Evolutionary conservation across 345 rosid genomes (phyloP), one percentile per base, ranked within the genome.

Genomic region (Gossypium stocksii): DNA sequence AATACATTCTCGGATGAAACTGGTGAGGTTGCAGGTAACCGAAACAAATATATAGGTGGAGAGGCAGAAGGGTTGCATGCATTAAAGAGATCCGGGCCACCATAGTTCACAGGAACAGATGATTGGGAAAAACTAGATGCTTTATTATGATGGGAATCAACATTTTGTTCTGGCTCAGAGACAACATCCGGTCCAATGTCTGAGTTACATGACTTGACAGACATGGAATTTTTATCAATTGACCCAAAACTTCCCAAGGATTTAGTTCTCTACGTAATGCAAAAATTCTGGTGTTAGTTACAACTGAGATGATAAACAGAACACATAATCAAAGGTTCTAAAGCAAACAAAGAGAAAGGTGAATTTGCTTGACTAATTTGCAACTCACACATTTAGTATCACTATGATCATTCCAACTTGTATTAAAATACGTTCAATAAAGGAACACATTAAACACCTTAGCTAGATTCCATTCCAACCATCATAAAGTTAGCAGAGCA

Each of bases 181-280:
- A 67, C 73, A 56, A 71, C 82, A 80, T 92, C 93, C n/a, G 67
- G 74, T 34, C 86, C 80, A 80, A 82, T 77, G 71, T 86, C 82
- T 0, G 90, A 86, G 78, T 84, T 83, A 77, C 80, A 78, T 67
- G 97, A 89, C 85, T 85, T 90, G 73, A 85, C 45, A 78, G 93
- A 87, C 81, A 76, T n/a, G 49, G 86, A 82, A 72, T 83, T 87
- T 85, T 87, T 85, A 49, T 86, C 95, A 70, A 87, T 82, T 75
- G 96, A 88, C 73, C 86, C 88, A 71, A 70, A 74, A 84, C 96
- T 91, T 82, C 88, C 94, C n/a, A 77, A 81, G 72, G 99, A 93
- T 56, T 84, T 72, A 58, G 90, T 82, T 88, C 94, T 89, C 98
- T 95, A 89, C 64, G 76, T 38, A 58, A 69, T 80, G 69, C 43